These are phyloP conservation scores for Linnemannia exigua DNA, from an alignment of 192 early-diverging fungal species.

Conservation along the genomic window DNA sequence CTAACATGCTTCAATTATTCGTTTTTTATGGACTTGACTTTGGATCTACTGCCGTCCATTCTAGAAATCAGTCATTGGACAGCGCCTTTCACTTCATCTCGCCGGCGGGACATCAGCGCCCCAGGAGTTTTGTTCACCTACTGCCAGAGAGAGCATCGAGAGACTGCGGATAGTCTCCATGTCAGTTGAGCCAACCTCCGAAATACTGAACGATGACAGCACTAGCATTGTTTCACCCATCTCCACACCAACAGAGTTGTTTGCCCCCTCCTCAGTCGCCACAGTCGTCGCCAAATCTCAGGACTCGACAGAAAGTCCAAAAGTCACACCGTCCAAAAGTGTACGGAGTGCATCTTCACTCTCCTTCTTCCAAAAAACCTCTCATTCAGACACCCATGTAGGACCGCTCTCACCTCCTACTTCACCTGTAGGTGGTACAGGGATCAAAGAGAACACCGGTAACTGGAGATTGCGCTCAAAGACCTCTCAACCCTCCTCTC, in stretches of 20 bases:
- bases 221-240: background rate
- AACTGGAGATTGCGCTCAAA: conserved; percentile 29
- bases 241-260: conserved; percentile 14
- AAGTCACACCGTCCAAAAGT: conserved; percentile 5
- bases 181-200: background rate
- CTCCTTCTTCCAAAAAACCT: conserved; percentile 1
- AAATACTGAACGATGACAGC: background rate
- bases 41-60: background rate
- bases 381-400: conserved; percentile 4
- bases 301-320: background rate
- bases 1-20: background rate
- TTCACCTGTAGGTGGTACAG: conserved; percentile 22
- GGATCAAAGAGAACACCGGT: conserved; percentile 13
- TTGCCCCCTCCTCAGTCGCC: background rate
- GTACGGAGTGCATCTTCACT: conserved; percentile 12
- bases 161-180: conserved; percentile 19
- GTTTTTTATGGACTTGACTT: background rate
- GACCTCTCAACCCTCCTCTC: background rate
- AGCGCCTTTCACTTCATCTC: conserved; percentile 75
- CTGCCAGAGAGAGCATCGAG: conserved; percentile 19
- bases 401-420: conserved; percentile 30
- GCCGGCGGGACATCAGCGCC: conserved; percentile 14
- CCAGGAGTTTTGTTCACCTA: conserved; percentile 12
- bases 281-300: background rate
- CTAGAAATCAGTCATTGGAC: conserved; percentile 79